A percentile compares a stretch with the other conserved stretches of the same genome.
phyloP scores from a whole-genome alignment of 371 early-diverging fungal species.

The Smittium mucronatum region DNA sequence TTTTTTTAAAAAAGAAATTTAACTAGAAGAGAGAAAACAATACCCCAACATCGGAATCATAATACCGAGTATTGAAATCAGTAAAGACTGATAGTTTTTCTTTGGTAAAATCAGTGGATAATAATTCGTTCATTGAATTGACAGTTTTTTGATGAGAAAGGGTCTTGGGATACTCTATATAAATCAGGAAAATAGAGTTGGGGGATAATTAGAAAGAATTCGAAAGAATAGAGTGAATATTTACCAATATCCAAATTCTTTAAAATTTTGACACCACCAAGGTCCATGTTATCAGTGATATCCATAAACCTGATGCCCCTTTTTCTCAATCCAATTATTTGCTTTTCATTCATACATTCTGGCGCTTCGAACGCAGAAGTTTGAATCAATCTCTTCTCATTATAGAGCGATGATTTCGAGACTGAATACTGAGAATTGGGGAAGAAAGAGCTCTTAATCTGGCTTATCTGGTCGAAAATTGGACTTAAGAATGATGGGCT shows the following conservation, averaged over 20 bases:
- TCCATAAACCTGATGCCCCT: conserved; percentile 67
- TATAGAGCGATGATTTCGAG: conserved; percentile 13
- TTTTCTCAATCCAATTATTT: conserved; percentile 52
- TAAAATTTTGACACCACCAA: not conserved
- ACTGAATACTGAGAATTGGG: not conserved
- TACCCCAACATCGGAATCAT: conserved; percentile 59
- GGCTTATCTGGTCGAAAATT: not conserved
- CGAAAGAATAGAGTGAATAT: too few relatives aligned
- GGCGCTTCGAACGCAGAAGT: conserved; percentile 19
- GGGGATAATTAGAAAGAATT: too few relatives aligned
- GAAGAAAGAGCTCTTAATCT: too few relatives aligned
- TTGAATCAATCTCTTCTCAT: conserved; percentile 25
- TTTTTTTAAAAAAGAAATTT: not conserved
- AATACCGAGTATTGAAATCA: conserved; percentile 78
- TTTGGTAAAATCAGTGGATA: conserved; percentile 44
- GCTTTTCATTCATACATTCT: conserved; percentile 45
- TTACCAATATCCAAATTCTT: not conserved
- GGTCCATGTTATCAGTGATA: conserved; percentile 49
- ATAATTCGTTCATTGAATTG: conserved; percentile 35
- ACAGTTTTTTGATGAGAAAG: conserved; percentile 25
- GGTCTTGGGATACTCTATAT: conserved; percentile 15
- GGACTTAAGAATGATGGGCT: not conserved
- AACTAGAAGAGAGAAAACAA: too few relatives aligned
- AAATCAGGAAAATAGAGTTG: too few relatives aligned
- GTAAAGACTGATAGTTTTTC: conserved; percentile 52